These are phyloP conservation scores for Stachybotrys chartarum DNA, from an alignment of 2,329 filamentous ascomycete species.

Conservation along the genomic window DNA sequence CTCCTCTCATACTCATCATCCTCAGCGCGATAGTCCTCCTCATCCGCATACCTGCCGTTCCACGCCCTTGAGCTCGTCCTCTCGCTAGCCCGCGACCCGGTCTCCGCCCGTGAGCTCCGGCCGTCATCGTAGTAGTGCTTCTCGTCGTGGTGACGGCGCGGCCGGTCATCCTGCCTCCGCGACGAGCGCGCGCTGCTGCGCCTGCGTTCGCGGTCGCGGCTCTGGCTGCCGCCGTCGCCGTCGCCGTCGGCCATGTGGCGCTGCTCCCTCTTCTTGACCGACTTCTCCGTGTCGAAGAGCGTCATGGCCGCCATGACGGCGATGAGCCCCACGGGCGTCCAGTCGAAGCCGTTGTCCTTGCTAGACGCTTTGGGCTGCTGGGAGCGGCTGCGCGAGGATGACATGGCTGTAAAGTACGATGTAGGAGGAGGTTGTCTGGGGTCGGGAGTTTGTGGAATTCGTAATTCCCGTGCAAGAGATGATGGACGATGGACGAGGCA, in stretches of 20 bases:
- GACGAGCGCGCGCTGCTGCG: not conserved
- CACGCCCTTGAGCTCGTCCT: too few relatives aligned
- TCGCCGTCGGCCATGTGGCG: conserved; percentile 3
- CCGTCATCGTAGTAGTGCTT: not conserved
- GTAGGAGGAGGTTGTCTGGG: too few relatives aligned
- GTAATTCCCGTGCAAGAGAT: not conserved
- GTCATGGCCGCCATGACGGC: conserved; percentile 26
- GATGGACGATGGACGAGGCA: not conserved
- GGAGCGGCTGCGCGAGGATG: not conserved
- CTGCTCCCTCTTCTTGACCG: not conserved
- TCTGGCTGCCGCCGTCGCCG: not conserved
- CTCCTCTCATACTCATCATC: not conserved
- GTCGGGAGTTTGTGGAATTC: not conserved
- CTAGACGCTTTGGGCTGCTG: not conserved
- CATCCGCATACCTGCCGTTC: conserved; percentile 1
- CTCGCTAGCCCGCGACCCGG: too few relatives aligned
- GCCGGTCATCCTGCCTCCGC: conserved; percentile 4
- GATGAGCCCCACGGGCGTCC: conserved; percentile 30
- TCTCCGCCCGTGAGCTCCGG: too few relatives aligned
- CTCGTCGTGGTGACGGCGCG: not conserved
- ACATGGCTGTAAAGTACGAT: not conserved
- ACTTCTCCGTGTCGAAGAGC: conserved; percentile 24
- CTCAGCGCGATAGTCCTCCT: not conserved
- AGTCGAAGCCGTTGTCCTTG: conserved; percentile 27
- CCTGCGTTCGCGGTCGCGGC: not conserved